Evolutionary conservation across 2,329 filamentous ascomycete species (phyloP).

Genomic region (Beauveria asiatica): DNA sequence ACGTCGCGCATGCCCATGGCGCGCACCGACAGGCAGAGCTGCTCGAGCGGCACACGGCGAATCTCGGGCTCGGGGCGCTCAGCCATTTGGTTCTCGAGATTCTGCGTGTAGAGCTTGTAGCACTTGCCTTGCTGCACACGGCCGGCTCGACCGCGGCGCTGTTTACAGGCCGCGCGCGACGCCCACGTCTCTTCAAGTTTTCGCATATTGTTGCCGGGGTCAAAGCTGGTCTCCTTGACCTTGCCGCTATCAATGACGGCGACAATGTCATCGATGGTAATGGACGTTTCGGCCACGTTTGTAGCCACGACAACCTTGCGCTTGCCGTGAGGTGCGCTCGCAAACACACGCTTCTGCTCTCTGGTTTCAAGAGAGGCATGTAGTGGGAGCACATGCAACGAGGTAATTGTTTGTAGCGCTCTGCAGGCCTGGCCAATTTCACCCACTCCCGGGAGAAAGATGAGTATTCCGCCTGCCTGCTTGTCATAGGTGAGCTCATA

Average conservation of each 20-base stretch:
- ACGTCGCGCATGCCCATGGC: slow-evolving; percentile 90
- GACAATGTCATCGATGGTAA: slow-evolving; percentile 95
- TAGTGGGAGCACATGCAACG: slow-evolving; percentile 71
- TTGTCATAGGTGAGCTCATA: slow-evolving; percentile 57
- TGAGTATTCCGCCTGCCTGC: slow-evolving; percentile 73
- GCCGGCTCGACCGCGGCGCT: slow-evolving; percentile 85
- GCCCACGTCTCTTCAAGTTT: slow-evolving; percentile 94
- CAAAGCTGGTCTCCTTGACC: slow-evolving; percentile 94
- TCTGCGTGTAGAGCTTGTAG: slow-evolving; percentile 90
- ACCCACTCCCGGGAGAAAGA: slow-evolving; percentile 85
- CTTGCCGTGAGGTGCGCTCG: slow-evolving; percentile 64
- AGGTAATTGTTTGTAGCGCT: slow-evolving; percentile 51
- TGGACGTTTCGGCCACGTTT: slow-evolving; percentile 96
- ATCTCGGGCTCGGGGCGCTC: slow-evolving; percentile 91
- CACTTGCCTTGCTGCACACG: slow-evolving; percentile 85
- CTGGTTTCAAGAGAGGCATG: slow-evolving; percentile 85
- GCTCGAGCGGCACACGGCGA: slow-evolving; percentile 82
- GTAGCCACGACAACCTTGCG: slow-evolving; percentile 91
- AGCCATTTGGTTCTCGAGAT: slow-evolving; percentile 77
- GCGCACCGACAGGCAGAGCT: slow-evolving; percentile 87
- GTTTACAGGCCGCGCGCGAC: slow-evolving; percentile 86
- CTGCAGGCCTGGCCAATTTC: slow-evolving; percentile 81
- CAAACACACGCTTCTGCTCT: slow-evolving; percentile 84
- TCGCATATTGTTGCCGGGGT: slow-evolving; percentile 86
- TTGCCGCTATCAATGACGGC: slow-evolving; percentile 92